Evolutionary conservation across 805 yeast species (phyloP), one percentile per base, ranked within the genome.

Genomic region (Barnettozyma sucrosica): DNA sequence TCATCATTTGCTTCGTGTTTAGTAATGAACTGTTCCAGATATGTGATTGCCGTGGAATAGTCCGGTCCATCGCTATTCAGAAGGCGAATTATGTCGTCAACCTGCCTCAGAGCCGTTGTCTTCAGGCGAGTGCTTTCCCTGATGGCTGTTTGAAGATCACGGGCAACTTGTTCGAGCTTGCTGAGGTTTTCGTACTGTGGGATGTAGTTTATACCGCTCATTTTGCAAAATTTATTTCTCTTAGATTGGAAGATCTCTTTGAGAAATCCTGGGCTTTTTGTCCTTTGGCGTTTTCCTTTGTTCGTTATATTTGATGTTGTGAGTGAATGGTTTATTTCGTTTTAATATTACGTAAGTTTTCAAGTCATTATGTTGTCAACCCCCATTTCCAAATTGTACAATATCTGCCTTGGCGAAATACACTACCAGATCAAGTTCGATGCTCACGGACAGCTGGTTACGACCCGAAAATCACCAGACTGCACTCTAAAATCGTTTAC

Each of bases 171-270:
- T 14, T 41, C 47, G 9, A 59, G 37, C n/a, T 52, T 56, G 16
- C 46, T 50, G 13, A 58, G 43, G 41, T 58, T 55, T 44, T 59
- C 63, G 5, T 57, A 36, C 45, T 59, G 62, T 18, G 59, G 60
- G 1, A 45, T 44, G 24, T 53, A 56, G 33, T 39, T 39, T 24
- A 39, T 39, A 21, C 21, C 32, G 21, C 42, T 39, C 42, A 39
- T 39, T 26, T 34, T 28, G 32, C 13, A n/a, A n/a, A n/a, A n/a
- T n/a, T n/a, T n/a, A n/a, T n/a, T n/a, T n/a, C n/a, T n/a, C n/a
- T n/a, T n/a, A n/a, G n/a, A n/a, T n/a, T n/a, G n/a, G n/a, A n/a
- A n/a, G n/a, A n/a, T n/a, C n/a, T n/a, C n/a, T n/a, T n/a, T n/a
- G n/a, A n/a, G n/a, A n/a, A n/a, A n/a, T n/a, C n/a, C n/a, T 23